Evolutionary conservation across 2,329 filamentous ascomycete species (phyloP).

Genomic region (Penicillium sp.): DNA sequence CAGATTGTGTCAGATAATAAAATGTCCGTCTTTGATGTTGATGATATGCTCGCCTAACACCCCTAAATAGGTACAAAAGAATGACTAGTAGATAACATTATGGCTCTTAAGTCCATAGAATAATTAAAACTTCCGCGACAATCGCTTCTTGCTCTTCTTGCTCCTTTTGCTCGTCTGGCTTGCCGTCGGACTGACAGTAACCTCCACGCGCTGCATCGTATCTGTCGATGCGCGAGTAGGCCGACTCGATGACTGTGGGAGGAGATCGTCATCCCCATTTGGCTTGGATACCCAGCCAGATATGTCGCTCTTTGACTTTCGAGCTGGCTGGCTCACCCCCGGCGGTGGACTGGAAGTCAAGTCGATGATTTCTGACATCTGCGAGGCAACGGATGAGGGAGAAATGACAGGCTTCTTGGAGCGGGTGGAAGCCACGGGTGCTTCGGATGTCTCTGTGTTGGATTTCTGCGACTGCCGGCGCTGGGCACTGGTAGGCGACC

Average conservation of each 20-base stretch:
- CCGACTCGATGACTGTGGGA: slow-evolving; percentile 13
- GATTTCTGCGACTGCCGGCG: slow-evolving; percentile 3
- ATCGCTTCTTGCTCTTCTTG: slow-evolving; percentile 14
- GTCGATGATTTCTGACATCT: slow-evolving; percentile 17
- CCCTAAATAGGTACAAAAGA: background rate
- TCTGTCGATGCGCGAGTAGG: slow-evolving; percentile 22
- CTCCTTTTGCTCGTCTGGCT: slow-evolving; percentile 16
- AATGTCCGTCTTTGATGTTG: background rate
- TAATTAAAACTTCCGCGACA: slow-evolving; percentile 8
- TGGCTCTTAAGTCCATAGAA: background rate
- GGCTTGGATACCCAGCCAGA: background rate
- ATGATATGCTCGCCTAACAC: background rate
- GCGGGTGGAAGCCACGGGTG: slow-evolving; percentile 10
- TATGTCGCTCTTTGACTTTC: background rate
- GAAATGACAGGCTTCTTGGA: slow-evolving; percentile 4
- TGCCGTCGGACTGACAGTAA: slow-evolving; percentile 16
- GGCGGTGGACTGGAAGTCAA: slow-evolving; percentile 12
- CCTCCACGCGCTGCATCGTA: slow-evolving; percentile 16
- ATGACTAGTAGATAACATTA: background rate
- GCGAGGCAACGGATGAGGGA: slow-evolving; percentile 12
- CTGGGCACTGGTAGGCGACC: slow-evolving; percentile 12
- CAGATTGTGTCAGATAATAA: background rate
- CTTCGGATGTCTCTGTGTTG: slow-evolving; percentile 1
- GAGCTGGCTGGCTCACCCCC: background rate
- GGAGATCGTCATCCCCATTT: slow-evolving; percentile 5